These are phyloP conservation scores for Wickerhamia fluorescens DNA, from an alignment of 805 yeast genomes.

Conservation along the genomic window DNA sequence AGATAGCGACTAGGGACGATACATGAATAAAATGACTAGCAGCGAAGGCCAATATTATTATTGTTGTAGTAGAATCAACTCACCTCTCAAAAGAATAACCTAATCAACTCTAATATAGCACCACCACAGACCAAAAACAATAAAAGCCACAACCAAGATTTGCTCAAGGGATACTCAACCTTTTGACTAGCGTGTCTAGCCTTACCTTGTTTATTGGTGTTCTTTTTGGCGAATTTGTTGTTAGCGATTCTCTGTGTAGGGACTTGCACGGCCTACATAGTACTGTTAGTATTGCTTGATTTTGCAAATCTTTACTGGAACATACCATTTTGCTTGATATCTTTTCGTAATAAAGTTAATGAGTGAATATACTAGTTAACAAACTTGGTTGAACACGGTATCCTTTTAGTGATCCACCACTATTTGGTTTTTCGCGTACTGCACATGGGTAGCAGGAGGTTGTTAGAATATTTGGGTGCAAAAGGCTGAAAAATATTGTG, in stretches of 20 bases:
- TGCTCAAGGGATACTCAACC: slow-evolving; percentile 48
- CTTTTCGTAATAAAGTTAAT: slow-evolving; percentile 2
- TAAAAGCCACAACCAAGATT: slow-evolving; percentile 54
- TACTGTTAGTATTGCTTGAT: slow-evolving; percentile 1
- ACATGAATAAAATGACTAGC: no score
- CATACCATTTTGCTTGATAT: slow-evolving; percentile 7
- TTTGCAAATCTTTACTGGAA: neutral
- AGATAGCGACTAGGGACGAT: no score
- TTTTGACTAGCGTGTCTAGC: slow-evolving; percentile 38
- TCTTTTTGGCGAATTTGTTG: slow-evolving; percentile 67
- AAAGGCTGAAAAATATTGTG: no score
- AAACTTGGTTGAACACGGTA: neutral
- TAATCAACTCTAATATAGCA: slow-evolving; percentile 63
- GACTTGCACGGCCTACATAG: slow-evolving; percentile 61
- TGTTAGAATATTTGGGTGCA: no score
- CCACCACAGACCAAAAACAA: slow-evolving; percentile 76
- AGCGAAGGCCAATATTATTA: no score
- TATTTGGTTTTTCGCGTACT: no score
- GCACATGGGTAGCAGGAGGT: no score
- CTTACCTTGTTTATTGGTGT: slow-evolving; percentile 71
- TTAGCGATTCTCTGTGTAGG: slow-evolving; percentile 87
- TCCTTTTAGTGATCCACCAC: no score
- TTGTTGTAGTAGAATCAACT: no score
- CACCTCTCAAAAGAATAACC: slow-evolving; percentile 39
- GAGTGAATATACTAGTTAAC: slow-evolving; percentile 4